Base-by-base conservation (phyloP, 371 early-diverging fungal genomes). In the Parasitella parasitica region DNA sequence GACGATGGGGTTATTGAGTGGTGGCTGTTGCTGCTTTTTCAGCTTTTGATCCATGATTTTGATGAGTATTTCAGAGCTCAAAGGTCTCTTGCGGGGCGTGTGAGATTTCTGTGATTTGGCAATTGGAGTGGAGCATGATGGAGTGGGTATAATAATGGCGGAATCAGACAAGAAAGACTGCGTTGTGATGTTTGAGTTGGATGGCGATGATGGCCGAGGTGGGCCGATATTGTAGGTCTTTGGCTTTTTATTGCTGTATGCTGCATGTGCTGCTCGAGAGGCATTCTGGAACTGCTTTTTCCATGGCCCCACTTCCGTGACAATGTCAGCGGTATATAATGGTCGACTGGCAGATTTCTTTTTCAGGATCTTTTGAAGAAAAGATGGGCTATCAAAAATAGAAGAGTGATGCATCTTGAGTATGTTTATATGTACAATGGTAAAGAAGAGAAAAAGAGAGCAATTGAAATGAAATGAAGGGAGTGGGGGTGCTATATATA, bases 1-100 rank as follows among this genome's bases (percentile, higher is more conserved):
- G n/a, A 30, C 27, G 4, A n/a, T n/a, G 64, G 41, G 13, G 32
- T 22, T 8, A 11, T 32, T 32, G 32, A 50, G 27, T 13, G 8
- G 3, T 16, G 50, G 50, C 28, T 20, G 54, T 35, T 64, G 61
- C 16, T 61, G 51, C n/a, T 57, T 24, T 35, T 64, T 56, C 6
- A 61, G 13, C 3, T 57, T 52, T 27, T 69, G 61, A 30, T 69
- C 69, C 69, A 69, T 69, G 7, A 69, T 61, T 34, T 54, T 60
- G 12, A 69, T 48, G 0, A 69, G 26, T 11, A 64, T 57, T 16
- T 69, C 69, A 6, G 65, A 56, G 16, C 61, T 69, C 1, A 58
- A 16, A 2, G 64, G 65, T 26, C 65, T 35, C 36, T 69, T 69
- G 46, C 52, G 56, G 7, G 38, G 54, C 12, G 12, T 30, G 12